phyloP scores from a whole-genome alignment of 2,329 filamentous ascomycete species.

The Pestalotiopsis sp. region DNA sequence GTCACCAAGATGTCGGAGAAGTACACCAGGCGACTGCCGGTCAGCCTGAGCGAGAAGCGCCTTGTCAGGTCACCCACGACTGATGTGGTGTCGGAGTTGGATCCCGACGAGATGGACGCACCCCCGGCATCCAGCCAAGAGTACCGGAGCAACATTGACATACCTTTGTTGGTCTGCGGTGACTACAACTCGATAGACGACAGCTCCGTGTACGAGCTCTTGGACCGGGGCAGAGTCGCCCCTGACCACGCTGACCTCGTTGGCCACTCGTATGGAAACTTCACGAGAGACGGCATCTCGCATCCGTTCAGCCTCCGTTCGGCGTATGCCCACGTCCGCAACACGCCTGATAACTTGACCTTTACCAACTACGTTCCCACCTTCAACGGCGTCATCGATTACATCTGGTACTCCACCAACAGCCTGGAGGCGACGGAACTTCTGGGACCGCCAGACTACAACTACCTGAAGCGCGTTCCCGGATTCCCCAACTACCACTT shows the following conservation, averaged over 20 bases:
- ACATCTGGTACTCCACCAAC: constrained; percentile 97
- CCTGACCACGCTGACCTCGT: constrained; percentile 80
- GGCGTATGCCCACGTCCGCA: constrained; percentile 79
- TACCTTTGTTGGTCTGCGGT: constrained; percentile 88
- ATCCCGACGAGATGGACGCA: constrained; percentile 59
- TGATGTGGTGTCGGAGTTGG: constrained; percentile 46
- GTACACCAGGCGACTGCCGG: constrained; percentile 75
- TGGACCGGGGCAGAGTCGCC: constrained; percentile 77
- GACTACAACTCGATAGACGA: constrained; percentile 92
- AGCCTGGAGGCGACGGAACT: constrained; percentile 81
- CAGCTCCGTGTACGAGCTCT: constrained; percentile 88
- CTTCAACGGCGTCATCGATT: constrained; percentile 93
- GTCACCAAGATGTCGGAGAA: constrained; percentile 84
- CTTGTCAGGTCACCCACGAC: constrained; percentile 48
- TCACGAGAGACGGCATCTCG: constrained; percentile 87
- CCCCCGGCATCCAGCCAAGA: constrained; percentile 77
- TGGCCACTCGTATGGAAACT: constrained; percentile 85
- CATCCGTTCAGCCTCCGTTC: constrained; percentile 95
- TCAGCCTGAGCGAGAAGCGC: constrained; percentile 74
- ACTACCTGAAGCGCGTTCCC: constrained; percentile 83
- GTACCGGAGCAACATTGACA: constrained; percentile 83
- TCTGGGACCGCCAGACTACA: constrained; percentile 82
- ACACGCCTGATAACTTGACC: constrained; percentile 79
- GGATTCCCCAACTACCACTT: constrained; percentile 95
- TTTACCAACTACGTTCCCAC: constrained; percentile 97